A percentile compares a stretch with the other conserved stretches of the same genome.
phyloP scores from a whole-genome alignment of 441 rosid genomes.

The Populus hybrid region DNA sequence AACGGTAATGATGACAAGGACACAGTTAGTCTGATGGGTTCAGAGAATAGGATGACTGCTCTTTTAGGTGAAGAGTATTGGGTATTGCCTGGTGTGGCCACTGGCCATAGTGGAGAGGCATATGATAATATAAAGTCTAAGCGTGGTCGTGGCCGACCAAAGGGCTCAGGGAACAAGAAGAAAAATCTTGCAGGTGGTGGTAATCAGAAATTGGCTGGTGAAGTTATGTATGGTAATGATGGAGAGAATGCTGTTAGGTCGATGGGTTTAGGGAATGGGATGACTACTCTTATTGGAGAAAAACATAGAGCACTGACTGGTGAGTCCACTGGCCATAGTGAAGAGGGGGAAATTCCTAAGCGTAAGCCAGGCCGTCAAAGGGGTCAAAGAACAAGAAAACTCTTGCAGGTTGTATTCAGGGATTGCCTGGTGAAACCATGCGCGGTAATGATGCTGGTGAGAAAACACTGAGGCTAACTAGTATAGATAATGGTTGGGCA shows the following conservation, averaged over 20 bases:
- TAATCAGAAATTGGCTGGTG: background rate
- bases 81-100: background rate
- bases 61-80: background rate
- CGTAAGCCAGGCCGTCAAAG: constrained; percentile 12
- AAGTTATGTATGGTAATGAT: background rate
- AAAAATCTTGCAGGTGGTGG: background rate
- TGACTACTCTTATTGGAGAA: background rate
- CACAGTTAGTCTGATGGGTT: background rate
- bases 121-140: background rate
- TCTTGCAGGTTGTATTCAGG: background rate
- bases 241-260: background rate
- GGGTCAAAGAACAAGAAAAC: constrained; percentile 5
- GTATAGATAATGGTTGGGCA: background rate
- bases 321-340: background rate
- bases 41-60: background rate
- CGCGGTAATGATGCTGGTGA: background rate
- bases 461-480: background rate
- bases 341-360: background rate
- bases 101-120: background rate
- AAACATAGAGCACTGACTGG: background rate
- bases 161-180: no score
- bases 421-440: background rate
- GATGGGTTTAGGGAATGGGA: background rate
- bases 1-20: background rate
- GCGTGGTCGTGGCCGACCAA: no score